Evolutionary conservation across 1,139 yeast species (phyloP).

Genomic region (Pichia sp.): DNA sequence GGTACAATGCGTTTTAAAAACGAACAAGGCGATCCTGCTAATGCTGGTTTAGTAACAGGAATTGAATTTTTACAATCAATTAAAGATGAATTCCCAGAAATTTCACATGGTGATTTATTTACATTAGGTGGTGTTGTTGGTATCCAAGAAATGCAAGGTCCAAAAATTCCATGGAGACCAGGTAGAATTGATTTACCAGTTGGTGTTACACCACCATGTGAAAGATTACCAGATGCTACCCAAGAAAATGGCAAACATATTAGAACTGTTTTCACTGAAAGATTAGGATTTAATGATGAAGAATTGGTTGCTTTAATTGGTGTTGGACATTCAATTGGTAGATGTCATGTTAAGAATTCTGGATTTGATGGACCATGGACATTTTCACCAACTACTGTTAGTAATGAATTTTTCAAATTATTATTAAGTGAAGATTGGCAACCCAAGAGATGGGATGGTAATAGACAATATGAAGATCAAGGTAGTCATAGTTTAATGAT

Average conservation of each 20-base stretch:
- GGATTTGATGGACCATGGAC: constrained; percentile 98
- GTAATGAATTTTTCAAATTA: constrained; percentile 74
- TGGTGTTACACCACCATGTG: constrained; percentile 53
- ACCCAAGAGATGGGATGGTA: constrained; percentile 66
- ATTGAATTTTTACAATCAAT: constrained; percentile 61
- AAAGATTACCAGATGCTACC: constrained; percentile 77
- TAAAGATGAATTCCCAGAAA: constrained; percentile 59
- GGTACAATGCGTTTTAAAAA: constrained; percentile 75
- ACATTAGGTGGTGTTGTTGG: constrained; percentile 84
- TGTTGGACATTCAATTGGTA: constrained; percentile 74
- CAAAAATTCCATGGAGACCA: constrained; percentile 80
- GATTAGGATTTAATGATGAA: constrained; percentile 75
- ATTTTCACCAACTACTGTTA: constrained; percentile 76
- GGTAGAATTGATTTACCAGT: constrained; percentile 60
- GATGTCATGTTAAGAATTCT: constrained; percentile 58
- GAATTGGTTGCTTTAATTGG: constrained; percentile 86
- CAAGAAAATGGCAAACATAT: constrained; percentile 61
- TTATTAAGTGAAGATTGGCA: constrained; percentile 74
- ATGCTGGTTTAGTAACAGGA: constrained; percentile 65
- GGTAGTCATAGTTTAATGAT: constrained; percentile 64
- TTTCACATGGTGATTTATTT: constrained; percentile 83
- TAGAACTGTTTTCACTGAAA: constrained; percentile 51
- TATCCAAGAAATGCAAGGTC: constrained; percentile 83
- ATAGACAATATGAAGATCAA: constrained; percentile 70
- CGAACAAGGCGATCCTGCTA: constrained; percentile 66